A percentile compares a stretch with the other conserved stretches of the same genome.
Conservation (phyloP, 495 filamentous ascomycete genomes). For the Friedmanniomyces simplex region DNA sequence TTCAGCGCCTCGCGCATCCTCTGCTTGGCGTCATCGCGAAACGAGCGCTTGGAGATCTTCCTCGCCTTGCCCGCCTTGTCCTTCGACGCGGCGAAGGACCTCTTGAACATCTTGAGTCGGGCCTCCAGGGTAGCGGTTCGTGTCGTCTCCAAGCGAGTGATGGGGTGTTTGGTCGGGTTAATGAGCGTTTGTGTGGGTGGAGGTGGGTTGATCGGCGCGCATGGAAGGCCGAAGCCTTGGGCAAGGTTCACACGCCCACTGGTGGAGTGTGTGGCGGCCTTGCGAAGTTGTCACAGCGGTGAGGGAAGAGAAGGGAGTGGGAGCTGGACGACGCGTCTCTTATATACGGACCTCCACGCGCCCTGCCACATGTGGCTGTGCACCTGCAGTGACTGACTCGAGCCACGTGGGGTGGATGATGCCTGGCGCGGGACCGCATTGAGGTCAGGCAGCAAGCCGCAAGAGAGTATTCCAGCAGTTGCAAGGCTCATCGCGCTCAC, state of each 20-base stretch:
- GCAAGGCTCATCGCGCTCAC: too few species aligned
- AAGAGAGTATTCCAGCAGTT: too few species aligned
- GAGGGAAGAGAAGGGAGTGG: slow-evolving; percentile 2
- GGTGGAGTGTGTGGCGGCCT: slow-evolving; percentile 9
- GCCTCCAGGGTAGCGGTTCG: not conserved
- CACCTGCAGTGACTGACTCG: too few species aligned
- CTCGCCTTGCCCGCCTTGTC: slow-evolving; percentile 69
- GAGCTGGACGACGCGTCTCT: not conserved
- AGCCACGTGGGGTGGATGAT: too few species aligned
- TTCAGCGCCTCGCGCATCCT: slow-evolving; percentile 60
- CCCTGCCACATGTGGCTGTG: too few species aligned
- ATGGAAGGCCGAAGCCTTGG: slow-evolving; percentile 5
- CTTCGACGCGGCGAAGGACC: slow-evolving; percentile 55
- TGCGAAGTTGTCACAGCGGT: slow-evolving; percentile 15
- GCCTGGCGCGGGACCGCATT: too few species aligned
- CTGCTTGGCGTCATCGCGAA: slow-evolving; percentile 61
- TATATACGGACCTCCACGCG: too few species aligned
- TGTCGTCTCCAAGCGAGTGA: not conserved
- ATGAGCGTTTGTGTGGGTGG: slow-evolving; percentile 5
- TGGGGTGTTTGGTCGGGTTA: not conserved
- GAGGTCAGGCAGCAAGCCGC: too few species aligned
- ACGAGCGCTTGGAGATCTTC: slow-evolving; percentile 61
- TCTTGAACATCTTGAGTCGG: slow-evolving; percentile 57
- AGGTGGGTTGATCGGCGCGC: not conserved
- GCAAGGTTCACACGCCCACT: not conserved